Base-by-base conservation (phyloP, 768 basidiomycete species). In the Boletus subcaerulescens region DNA sequence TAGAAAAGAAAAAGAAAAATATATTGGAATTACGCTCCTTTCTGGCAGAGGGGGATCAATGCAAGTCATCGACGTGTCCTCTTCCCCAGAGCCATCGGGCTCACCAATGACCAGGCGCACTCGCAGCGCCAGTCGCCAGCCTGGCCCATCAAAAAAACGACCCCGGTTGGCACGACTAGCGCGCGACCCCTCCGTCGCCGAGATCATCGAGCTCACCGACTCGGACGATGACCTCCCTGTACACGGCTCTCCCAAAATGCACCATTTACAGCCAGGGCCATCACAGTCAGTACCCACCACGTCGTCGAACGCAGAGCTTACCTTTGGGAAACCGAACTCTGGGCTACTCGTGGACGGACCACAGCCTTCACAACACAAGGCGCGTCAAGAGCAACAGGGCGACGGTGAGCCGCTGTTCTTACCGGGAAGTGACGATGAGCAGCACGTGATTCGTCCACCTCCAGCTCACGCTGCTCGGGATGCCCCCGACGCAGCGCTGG, bases 191-290 rank as follows among this genome's bases (percentile, higher is more conserved):
- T 60, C 64, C 40, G 2, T 56, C 15, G 11, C 56, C 40, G 64
- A 73, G 49, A 68, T 81, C 24, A 80, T 84, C 55, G 82, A 82
- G 58, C 68, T 83, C 57, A 73, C 77, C 1, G 82, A 84, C 62
- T 79, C 80, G 22, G 80, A 82, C 44, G 64, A 69, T 48, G 80
- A 79, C 41, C 38, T 39, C 15, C 26, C 48, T 48, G 8, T 47
- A 53, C 50, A 52, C 13, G 41, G 32, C 33, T 44, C 49, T 1
- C 35, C 52, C 5, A 59, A 52, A 24, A 55, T 32, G 29, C 50
- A 17, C 12, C 55, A 20, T 18, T 15, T 45, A 13, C 18, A 47
- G 17, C 49, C 45, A 12, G 45, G 52, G 8, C 43, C 53, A 33
- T 50, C 59, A 5, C 54, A 22, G 17, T 42, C 58, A 26, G 55